Evolutionary conservation across 257 asterid species (phyloP), one percentile per base, ranked within the genome.

Genomic region (Penstemon davidsonii): DNA sequence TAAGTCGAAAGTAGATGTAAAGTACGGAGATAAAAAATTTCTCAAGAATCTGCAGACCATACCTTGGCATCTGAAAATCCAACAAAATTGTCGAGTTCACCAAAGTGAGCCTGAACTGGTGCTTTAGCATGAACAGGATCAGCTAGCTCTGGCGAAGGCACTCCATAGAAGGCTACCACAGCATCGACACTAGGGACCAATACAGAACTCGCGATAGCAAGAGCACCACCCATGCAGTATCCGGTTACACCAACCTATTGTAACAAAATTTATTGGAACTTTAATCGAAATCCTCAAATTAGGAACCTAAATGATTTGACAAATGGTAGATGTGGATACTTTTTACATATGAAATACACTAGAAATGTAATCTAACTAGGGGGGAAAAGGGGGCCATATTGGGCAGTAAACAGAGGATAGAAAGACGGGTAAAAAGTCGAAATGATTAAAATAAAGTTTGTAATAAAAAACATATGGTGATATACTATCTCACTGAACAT

Each of bases 221-320:
- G 96, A 76, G 99, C 97, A 54, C 97, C 99, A 49, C 97, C 99
- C 99, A 94, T 88, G 87, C 99, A 94, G 80, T 73, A 94, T 70
- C 99, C 96, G 66, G 96, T 88, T n/a, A 90, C 96, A 40, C 97
- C 99, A 76, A 87, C 79, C 99, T 94, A 77, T 53, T 44, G 7
- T 37, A 11, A 62, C 46, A 65, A 71, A 55, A 54, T 12, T 42
- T 8, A 9, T 55, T 52, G 70, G 73, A 18, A 53, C 18, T n/a
- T 53, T 13, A 33, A 25, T 2, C 38, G 54, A 67, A 64, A 59
- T n/a, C n/a, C 10, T 60, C 46, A 36, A 19, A 44, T 0, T 11
- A 62, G 33, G 50, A 19, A 12, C 1, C 11, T 60, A 40, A 25
- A 59, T 6, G 40, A 11, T 62, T n/a, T 39, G 44, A n/a, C 43